These are phyloP conservation scores for Cryphonectria parasitica DNA, from an alignment of 2,329 filamentous ascomycete genomes.

Conservation along the genomic window DNA sequence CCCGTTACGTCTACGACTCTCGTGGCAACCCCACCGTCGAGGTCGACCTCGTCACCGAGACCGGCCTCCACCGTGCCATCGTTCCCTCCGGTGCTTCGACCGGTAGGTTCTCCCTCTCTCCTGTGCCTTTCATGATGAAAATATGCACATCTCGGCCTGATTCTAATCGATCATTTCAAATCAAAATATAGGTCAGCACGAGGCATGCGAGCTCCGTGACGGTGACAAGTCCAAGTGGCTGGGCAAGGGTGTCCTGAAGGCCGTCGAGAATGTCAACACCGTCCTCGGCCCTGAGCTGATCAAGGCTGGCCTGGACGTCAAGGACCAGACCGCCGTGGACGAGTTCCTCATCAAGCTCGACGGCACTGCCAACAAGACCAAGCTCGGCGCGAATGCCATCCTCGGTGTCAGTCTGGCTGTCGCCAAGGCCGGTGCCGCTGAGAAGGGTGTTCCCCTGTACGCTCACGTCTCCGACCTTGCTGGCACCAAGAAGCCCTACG, in stretches of 20 bases:
- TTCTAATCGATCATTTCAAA: slow-evolving; percentile 25
- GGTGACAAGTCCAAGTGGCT: slow-evolving; percentile 85
- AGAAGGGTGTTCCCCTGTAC: slow-evolving; percentile 87
- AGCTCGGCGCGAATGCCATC: slow-evolving; percentile 87
- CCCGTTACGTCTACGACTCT: slow-evolving; percentile 97
- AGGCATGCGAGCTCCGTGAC: slow-evolving; percentile 89
- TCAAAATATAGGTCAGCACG: slow-evolving; percentile 71
- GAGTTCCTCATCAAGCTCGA: slow-evolving; percentile 85
- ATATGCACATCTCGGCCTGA: slow-evolving; percentile 9
- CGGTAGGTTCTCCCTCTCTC: slow-evolving; percentile 54
- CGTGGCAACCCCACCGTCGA: slow-evolving; percentile 98
- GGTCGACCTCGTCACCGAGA: slow-evolving; percentile 96
- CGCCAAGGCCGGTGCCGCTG: slow-evolving; percentile 86
- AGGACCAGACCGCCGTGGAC: slow-evolving; percentile 84
- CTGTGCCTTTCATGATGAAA: slow-evolving; percentile 40
- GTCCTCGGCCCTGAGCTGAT: slow-evolving; percentile 80
- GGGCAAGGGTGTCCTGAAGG: slow-evolving; percentile 87
- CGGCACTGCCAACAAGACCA: slow-evolving; percentile 83
- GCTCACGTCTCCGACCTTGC: slow-evolving; percentile 86
- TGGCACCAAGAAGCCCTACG: slow-evolving; percentile 89
- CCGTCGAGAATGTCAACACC: slow-evolving; percentile 83
- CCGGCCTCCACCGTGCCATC: slow-evolving; percentile 94
- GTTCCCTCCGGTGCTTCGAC: slow-evolving; percentile 96
- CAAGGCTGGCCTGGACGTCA: slow-evolving; percentile 81
- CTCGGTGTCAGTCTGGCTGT: slow-evolving; percentile 82